A percentile compares a stretch with the other conserved stretches of the same genome.
Conservation (phyloP, 805 yeast species). For the Cyberlindnera sargentensis region DNA sequence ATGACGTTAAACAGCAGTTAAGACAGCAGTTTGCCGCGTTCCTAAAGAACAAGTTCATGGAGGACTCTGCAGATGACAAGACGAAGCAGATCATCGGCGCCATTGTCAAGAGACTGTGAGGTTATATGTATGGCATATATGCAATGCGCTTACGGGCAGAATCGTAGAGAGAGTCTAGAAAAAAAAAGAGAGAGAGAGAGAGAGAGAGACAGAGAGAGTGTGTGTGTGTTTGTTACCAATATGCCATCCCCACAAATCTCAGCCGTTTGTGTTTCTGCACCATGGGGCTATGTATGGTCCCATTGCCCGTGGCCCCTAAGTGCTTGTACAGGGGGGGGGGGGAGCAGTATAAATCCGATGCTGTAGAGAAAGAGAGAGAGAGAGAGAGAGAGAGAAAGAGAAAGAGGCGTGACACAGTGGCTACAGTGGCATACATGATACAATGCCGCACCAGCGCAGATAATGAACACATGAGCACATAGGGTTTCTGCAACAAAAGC, state of each 20-base stretch:
- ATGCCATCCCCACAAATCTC: too few relatives aligned
- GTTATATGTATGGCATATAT: background rate
- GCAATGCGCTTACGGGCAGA: background rate
- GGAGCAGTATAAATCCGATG: too few relatives aligned
- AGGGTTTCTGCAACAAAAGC: too few relatives aligned
- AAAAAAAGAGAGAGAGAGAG: background rate
- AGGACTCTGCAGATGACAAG: conserved; percentile 11
- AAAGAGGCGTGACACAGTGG: too few relatives aligned
- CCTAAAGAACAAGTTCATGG: conserved; percentile 29
- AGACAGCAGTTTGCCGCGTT: conserved; percentile 19
- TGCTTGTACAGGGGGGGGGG: background rate
- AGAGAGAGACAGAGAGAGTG: too few relatives aligned
- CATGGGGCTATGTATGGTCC: background rate
- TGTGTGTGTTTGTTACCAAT: too few relatives aligned
- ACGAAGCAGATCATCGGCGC: conserved; percentile 18
- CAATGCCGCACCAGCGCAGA: too few relatives aligned
- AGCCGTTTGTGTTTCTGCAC: background rate
- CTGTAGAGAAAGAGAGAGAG: too few relatives aligned
- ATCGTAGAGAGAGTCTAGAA: background rate
- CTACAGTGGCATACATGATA: too few relatives aligned
- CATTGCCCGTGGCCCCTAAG: background rate
- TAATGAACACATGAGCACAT: too few relatives aligned
- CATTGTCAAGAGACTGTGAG: conserved; percentile 19
- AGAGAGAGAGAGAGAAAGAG: too few relatives aligned
- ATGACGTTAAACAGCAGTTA: conserved; percentile 27